These are phyloP conservation scores for Hortiboletus campestris DNA, from an alignment of 768 basidiomycete genomes.

Conservation along the genomic window DNA sequence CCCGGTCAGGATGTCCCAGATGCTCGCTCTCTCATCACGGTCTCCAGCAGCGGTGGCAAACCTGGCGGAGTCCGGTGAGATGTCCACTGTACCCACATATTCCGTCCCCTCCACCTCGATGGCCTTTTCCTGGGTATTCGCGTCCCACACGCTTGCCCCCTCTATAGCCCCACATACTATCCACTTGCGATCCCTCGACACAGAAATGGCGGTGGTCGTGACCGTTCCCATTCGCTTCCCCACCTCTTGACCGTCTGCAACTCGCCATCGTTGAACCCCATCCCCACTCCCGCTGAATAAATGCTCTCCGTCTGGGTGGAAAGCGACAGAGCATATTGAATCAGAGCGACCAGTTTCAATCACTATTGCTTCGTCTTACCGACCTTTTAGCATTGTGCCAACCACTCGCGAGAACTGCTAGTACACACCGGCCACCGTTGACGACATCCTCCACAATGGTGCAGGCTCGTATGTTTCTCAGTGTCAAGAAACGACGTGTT, in stretches of 20 bases:
- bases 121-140: not conserved
- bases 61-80: not conserved
- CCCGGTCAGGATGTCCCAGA: too few species aligned
- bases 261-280: not conserved
- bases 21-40: not conserved
- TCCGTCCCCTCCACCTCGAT: not conserved
- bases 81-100: not conserved
- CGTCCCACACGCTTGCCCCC: conserved; percentile 1
- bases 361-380: not conserved
- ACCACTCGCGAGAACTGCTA: not conserved
- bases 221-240: not conserved
- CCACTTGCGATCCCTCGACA: not conserved
- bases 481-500: not conserved
- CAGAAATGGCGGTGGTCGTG: not conserved
- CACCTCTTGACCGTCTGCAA: not conserved
- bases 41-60: not conserved
- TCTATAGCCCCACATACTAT: not conserved
- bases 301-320: not conserved
- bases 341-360: not conserved
- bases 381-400: not conserved
- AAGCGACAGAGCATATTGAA: not conserved
- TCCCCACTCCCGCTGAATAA: not conserved
- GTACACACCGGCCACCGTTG: not conserved
- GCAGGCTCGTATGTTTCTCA: not conserved
- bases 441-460: not conserved